phyloP scores from a whole-genome alignment of 73 alveolate species.

The Halteria grandinella region DNA sequence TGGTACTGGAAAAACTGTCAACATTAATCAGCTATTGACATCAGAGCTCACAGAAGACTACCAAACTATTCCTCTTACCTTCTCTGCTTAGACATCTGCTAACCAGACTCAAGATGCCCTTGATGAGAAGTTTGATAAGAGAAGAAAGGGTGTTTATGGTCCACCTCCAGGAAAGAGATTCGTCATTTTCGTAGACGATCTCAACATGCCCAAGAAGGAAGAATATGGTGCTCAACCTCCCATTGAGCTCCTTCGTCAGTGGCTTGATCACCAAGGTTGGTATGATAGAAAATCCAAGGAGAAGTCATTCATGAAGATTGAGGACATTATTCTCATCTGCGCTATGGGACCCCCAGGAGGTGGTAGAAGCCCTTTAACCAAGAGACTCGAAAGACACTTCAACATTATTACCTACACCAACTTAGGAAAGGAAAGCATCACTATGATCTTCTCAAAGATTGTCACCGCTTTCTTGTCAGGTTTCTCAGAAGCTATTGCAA shows the following conservation, averaged over 20 bases:
- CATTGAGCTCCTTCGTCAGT: slow-evolving; percentile 92
- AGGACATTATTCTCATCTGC: slow-evolving; percentile 92
- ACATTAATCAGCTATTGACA: slow-evolving; percentile 81
- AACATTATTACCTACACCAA: slow-evolving; percentile 91
- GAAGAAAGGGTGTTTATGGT: slow-evolving; percentile 97
- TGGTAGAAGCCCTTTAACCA: slow-evolving; percentile 98
- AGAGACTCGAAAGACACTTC: slow-evolving; percentile 97
- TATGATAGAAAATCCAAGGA: slow-evolving; percentile 88
- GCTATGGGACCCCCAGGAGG: slow-evolving; percentile 99
- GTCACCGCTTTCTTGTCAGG: slow-evolving; percentile 53
- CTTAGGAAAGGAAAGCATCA: slow-evolving; percentile 69
- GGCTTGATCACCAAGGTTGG: slow-evolving; percentile 95
- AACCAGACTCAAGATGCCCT: slow-evolving; percentile 85
- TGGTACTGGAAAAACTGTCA: slow-evolving; percentile 94
- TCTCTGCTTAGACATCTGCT: slow-evolving; percentile 93
- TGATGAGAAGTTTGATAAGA: slow-evolving; percentile 85
- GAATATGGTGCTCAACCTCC: slow-evolving; percentile 99
- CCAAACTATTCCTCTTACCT: slow-evolving; percentile 82
- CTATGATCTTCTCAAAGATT: slow-evolving; percentile 58
- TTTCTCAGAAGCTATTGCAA: slow-evolving; percentile 48
- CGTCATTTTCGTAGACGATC: slow-evolving; percentile 96
- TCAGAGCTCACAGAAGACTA: slow-evolving; percentile 85
- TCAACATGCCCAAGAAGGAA: slow-evolving; percentile 97
- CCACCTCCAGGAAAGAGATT: slow-evolving; percentile 93
- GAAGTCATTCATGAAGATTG: slow-evolving; percentile 89